Evolutionary conservation across 495 filamentous ascomycete species (phyloP), one percentile per base, ranked within the genome.

Genomic region (Parmelia sp.): DNA sequence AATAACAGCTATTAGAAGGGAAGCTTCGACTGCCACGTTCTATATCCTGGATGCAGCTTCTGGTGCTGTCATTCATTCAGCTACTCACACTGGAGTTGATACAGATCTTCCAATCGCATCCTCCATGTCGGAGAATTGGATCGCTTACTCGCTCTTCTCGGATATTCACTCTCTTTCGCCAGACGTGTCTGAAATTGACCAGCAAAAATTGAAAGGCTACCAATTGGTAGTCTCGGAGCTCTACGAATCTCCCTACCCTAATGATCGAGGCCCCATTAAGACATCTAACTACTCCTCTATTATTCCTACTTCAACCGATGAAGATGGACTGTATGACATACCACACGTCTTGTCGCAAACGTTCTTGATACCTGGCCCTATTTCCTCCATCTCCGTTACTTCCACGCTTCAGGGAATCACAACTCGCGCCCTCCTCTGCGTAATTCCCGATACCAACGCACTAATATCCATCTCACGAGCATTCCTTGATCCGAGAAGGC

Each of bases 391-490:
- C 73, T 81, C 88, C 8, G 89, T 95, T 25, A 95, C 92, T 11
- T 84, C 90, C 71, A 98, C 94, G 9, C 84, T 89, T 40, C 94
- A 98, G 78, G 93, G 94, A 21, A 97, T 98, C 75, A 94, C 91
- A 7, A 86, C 84, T 31, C 87, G 90, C 25, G 86, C 91, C 64
- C 79, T 98, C 8, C 82, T 98, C 39, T 91, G 88, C 58, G 84
- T 86, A 47, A 79, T 96, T 12, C 84, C 90, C 11, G 78, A 80
- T 40, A 80, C 84, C 4, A 86, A 89, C 71, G 78, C 88, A 39
- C 85, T 98, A 63, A 76, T 91, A 60, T 87, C 84, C 33, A 88
- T 98, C 61, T 92, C 94, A 21, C 86, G 90, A 47, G 74, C 80
- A 8, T 72, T 90, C 51, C 82, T 97, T 60, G 91, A 97, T 73